A percentile compares a stretch with the other conserved stretches of the same genome.
Conservation (phyloP, 2,329 filamentous ascomycete species). For the Fusarium sp. region DNA sequence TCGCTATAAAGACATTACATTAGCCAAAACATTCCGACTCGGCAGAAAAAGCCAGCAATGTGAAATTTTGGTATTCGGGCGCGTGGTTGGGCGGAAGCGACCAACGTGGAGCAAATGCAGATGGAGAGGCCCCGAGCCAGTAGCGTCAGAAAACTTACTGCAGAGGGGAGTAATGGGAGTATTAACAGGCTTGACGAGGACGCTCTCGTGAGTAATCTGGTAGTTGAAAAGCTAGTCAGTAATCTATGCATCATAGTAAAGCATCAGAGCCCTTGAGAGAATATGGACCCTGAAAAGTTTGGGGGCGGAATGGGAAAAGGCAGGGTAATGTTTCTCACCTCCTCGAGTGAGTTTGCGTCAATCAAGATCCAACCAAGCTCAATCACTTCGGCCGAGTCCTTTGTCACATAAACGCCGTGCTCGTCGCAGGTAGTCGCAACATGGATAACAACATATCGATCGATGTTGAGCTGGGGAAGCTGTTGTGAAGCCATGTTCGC, state of each 20-base stretch:
- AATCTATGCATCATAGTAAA: neutral
- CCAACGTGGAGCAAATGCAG: constrained; percentile 34
- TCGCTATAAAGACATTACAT: constrained; percentile 68
- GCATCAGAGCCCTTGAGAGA: neutral
- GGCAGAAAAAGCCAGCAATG: neutral
- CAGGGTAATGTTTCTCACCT: constrained; percentile 69
- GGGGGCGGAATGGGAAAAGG: constrained; percentile 3
- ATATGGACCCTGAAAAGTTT: constrained; percentile 6
- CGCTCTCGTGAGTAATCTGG: constrained; percentile 93
- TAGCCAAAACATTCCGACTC: constrained; percentile 26
- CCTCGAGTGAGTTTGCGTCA: constrained; percentile 89
- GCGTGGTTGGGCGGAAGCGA: constrained; percentile 27
- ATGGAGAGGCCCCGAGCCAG: constrained; percentile 29
- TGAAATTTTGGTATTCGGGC: constrained; percentile 16
- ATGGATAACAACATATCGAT: constrained; percentile 98
- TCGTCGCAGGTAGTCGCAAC: constrained; percentile 99
- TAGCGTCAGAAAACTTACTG: constrained; percentile 75
- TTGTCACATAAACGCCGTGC: constrained; percentile 98
- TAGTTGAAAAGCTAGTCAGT: constrained; percentile 26
- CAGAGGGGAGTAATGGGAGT: constrained; percentile 98
- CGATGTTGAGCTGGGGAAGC: constrained; percentile 75
- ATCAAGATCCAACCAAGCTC: constrained; percentile 98
- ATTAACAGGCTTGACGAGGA: constrained; percentile 98
- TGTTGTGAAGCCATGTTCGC: constrained; percentile 55
- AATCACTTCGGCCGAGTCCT: constrained; percentile 99